These are phyloP conservation scores for Theileria sp. DNA, from an alignment of 169 alveolate genomes.

Conservation along the genomic window DNA sequence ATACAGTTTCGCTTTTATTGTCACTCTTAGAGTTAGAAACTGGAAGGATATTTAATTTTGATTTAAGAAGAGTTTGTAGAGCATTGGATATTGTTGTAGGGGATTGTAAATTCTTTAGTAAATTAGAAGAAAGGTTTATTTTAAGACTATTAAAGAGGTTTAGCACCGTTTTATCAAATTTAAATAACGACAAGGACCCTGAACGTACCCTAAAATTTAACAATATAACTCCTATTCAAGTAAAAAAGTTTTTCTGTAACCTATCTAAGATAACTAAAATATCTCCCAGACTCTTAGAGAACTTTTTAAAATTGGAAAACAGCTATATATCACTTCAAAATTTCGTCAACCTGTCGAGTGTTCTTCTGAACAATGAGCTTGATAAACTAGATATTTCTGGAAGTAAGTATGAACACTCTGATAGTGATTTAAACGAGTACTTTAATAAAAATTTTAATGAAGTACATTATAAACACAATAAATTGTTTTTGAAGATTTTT, in stretches of 20 bases:
- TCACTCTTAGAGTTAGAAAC: conserved; percentile 9
- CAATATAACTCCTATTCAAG: conserved; percentile 3
- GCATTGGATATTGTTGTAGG: conserved; percentile 10
- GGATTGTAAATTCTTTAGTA: conserved; percentile 22
- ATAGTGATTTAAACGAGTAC: neutral
- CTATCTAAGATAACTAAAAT: neutral
- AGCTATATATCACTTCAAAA: neutral
- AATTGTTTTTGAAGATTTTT: conserved; percentile 18
- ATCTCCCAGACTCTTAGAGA: neutral
- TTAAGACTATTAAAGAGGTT: conserved; percentile 17
- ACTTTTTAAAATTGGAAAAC: neutral
- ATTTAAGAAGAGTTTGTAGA: conserved; percentile 16
- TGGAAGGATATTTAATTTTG: conserved; percentile 3
- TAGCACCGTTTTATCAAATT: neutral
- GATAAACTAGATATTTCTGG: neutral
- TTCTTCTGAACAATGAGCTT: neutral
- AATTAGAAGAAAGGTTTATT: conserved; percentile 26
- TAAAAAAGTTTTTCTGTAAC: conserved; percentile 10
- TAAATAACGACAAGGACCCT: neutral
- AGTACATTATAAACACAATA: neutral
- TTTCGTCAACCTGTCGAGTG: neutral
- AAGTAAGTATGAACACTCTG: neutral
- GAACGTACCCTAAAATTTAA: neutral
- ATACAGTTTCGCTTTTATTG: conserved; percentile 2
- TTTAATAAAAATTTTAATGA: neutral